Base-by-base conservation (phyloP, 352 stramenopile genomes). In the Globisporangium megalacanthum region DNA sequence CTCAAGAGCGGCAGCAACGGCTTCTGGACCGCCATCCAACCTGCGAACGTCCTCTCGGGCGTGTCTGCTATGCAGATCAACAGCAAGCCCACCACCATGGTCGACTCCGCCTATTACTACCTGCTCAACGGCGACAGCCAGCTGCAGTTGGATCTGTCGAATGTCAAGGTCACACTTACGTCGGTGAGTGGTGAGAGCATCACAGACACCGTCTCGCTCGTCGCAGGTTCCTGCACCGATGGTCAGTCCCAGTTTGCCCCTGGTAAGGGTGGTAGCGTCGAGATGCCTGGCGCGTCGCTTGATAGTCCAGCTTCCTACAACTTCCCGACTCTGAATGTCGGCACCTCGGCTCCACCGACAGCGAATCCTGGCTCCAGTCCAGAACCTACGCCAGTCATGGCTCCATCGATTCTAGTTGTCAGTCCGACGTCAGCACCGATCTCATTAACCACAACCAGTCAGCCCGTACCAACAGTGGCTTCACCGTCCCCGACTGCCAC, bases 41-140 rank as follows among this genome's bases (percentile, higher is more conserved):
- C 82, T 17, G 79, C 77, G 49, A 89, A 88, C 55, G 62, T 62
- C 2, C 35, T 65, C 13, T 62, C 70, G 0, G 82, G 77, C 9
- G 65, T 92, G 17, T 47, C 72, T 49, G 83, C 69, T 36, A 70
- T 92, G 57, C 79, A 59, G 48, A 73, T 92, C 60, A 86, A 88
- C 52, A 75, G 72, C 17, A 59, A 58, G 14, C n/a, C 61, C 9
- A 86, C 75, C 15, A 84, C 64, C 5, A 89, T 89, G 73, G 52
- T 92, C 22, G 69, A 71, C 52, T 77, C 75, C 19, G 82, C 79
- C 9, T 90, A 83, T 61, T 90, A 89, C 65, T 91, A 81, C 63
- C 29, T 83, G 14, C 54, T 84, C 20, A 56, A 76, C 25, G 47
- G 61, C 31, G 22, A 63, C 31, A 50, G 42, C 6, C 59, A 69